Conservation (phyloP, 2,329 filamentous ascomycete species). For the Ophiostoma sp. region DNA sequence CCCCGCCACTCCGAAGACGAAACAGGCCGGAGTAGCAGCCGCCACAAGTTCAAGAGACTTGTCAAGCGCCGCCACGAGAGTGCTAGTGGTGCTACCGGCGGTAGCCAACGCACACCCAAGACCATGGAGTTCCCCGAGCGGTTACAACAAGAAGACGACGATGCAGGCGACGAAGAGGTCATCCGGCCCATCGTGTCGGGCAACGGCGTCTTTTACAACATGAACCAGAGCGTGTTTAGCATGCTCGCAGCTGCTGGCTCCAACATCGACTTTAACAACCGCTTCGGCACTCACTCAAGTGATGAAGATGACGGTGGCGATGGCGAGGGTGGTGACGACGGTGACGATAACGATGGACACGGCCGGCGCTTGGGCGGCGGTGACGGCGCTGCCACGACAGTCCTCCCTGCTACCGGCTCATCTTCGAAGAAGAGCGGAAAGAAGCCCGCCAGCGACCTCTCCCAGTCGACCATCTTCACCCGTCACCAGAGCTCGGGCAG, state of each 20-base stretch:
- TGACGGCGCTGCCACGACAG: slow-evolving; percentile 23
- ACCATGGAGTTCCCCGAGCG: slow-evolving; percentile 56
- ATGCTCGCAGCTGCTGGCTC: slow-evolving; percentile 88
- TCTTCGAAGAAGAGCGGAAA: not conserved
- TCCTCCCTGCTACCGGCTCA: slow-evolving; percentile 5
- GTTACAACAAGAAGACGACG: slow-evolving; percentile 52
- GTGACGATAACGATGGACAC: slow-evolving; percentile 43
- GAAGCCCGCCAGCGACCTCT: slow-evolving; percentile 28
- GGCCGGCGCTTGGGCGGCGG: slow-evolving; percentile 31
- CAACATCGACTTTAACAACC: slow-evolving; percentile 75
- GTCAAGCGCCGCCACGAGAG: slow-evolving; percentile 45
- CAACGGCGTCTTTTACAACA: slow-evolving; percentile 62
- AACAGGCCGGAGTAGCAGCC: slow-evolving; percentile 32
- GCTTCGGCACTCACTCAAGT: slow-evolving; percentile 76
- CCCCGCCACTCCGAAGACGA: slow-evolving; percentile 36
- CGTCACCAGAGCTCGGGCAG: slow-evolving; percentile 27
- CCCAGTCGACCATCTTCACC: slow-evolving; percentile 46
- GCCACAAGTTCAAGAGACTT: slow-evolving; percentile 43
- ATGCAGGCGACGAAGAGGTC: slow-evolving; percentile 48
- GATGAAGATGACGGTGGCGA: slow-evolving; percentile 66
- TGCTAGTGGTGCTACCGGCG: slow-evolving; percentile 31
- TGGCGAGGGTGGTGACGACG: slow-evolving; percentile 40
- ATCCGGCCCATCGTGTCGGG: slow-evolving; percentile 46
- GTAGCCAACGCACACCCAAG: slow-evolving; percentile 29
- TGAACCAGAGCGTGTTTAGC: slow-evolving; percentile 94